Evolutionary conservation across 441 rosid genomes (phyloP).

Genomic region (Pelargonium cotyledonis): DNA sequence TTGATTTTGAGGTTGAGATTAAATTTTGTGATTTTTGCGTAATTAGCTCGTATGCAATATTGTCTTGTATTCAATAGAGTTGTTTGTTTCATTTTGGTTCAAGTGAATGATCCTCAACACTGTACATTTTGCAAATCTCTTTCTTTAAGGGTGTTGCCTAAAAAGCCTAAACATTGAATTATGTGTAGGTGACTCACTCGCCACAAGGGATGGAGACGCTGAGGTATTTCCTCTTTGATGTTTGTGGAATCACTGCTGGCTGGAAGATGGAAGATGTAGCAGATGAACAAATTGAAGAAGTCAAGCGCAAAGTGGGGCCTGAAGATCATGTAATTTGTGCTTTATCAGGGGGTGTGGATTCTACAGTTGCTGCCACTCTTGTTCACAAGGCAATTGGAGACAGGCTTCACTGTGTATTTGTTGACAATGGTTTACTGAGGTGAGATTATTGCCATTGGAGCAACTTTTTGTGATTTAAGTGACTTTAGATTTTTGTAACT

Average conservation of each 20-base stretch:
- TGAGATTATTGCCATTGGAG: constrained; percentile 16
- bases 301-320: constrained; percentile 51
- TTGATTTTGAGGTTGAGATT: not conserved
- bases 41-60: too few relatives aligned
- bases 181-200: constrained; percentile 77
- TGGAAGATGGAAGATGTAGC: constrained; percentile 87
- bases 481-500: not conserved
- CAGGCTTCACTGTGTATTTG: constrained; percentile 85
- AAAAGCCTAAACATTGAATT: constrained; percentile 13
- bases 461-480: not conserved
- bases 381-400: constrained; percentile 91
- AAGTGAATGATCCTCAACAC: not conserved
- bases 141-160: not conserved
- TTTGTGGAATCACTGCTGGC: constrained; percentile 62
- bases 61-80: too few relatives aligned
- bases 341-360: constrained; percentile 85
- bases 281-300: constrained; percentile 76
- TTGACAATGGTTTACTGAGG: constrained; percentile 94
- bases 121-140: not conserved
- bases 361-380: constrained; percentile 91
- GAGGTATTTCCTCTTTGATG: constrained; percentile 55
- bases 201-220: constrained; percentile 88
- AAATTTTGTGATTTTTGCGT: not conserved
- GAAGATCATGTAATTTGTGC: constrained; percentile 89
- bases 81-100: not conserved